Evolutionary conservation across 169 alveolate genomes (phyloP).

Genomic region (Plasmodium knowlesi): DNA sequence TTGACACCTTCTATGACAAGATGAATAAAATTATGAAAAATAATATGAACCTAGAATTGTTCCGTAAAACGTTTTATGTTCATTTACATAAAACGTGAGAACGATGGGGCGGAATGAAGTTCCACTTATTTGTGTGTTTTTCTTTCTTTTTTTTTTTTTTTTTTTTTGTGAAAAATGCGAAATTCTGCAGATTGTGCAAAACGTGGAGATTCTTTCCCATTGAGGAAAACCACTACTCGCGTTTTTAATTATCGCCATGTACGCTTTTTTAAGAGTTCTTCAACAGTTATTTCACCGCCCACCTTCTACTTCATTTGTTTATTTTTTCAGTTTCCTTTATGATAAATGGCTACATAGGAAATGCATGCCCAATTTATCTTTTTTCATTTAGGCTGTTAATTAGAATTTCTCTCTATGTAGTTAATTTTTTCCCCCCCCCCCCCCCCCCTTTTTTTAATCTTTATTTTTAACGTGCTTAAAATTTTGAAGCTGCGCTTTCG

Average conservation of each 20-base stretch:
- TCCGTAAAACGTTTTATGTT: slow-evolving; percentile 52
- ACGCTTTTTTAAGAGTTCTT: background rate
- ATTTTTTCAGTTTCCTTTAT: slow-evolving; percentile 1
- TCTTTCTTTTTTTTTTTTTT: background rate
- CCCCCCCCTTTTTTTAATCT: background rate
- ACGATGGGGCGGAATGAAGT: background rate
- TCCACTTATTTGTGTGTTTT: background rate
- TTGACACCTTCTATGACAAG: slow-evolving; percentile 56
- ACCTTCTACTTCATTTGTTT: background rate
- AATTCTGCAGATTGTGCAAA: background rate
- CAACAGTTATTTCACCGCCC: background rate
- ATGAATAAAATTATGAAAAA: slow-evolving; percentile 71
- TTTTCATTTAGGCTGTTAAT: background rate
- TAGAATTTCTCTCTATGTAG: background rate
- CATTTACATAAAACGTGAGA: slow-evolving; percentile 28
- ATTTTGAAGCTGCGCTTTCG: background rate
- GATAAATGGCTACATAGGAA: background rate
- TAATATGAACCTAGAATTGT: slow-evolving; percentile 52
- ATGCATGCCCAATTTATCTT: background rate
- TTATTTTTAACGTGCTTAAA: background rate
- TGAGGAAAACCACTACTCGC: background rate
- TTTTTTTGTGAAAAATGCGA: background rate
- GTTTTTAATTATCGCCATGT: background rate
- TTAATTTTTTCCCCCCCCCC: no score
- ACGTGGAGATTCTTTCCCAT: background rate